Evolutionary conservation across 306 rosid species (phyloP), one percentile per base, ranked within the genome.

Genomic region (Aeschynomene evenia): DNA sequence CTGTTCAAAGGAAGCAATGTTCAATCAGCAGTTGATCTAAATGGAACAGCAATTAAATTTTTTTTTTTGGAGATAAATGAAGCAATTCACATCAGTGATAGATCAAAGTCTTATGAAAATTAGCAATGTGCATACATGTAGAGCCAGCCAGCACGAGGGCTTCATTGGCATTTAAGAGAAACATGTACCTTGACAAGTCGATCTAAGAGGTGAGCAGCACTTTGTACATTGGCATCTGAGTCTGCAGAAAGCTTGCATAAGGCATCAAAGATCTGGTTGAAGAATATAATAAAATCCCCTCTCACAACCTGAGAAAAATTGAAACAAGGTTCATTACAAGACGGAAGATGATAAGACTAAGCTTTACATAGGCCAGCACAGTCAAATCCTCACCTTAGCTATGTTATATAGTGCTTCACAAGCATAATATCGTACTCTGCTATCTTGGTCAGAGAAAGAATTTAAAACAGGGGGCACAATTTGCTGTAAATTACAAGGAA

Each of bases 341-440:
- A 55, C 51, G 37, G 71, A 18, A 82, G 42, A 53, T 67, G 51
- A 56, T 58, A 56, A 33, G 45, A 77, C 52, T 52, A 59, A 57
- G 42, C 20, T 26, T 54, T 33, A 43, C 43, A 66, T 63, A 55
- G 68, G 66, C 54, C 81, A 64, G 70, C 40, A 19, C 10, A 26
- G 71, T 65, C 59, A 76, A 54, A 29, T 33, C 71, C 82, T 88
- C 74, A 94, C 99, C 96, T 95, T 95, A 31, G 99, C 99, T 51
- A 95, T 95, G 80, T 95, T 95, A 70, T 95, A 95, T 20, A 95
- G 85, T 48, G 99, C 95, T 81, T 95, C 99, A 22, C 99, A 95
- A 52, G 99, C 97, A 88, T 95, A 91, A 83, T 95, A 95, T 33
- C 99, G 99, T 70, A 95, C 99, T 81, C 97, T 87, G 87, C 97